These are phyloP conservation scores for Endotrypanum monterogeii DNA, from an alignment of 208 protist species.

Conservation along the genomic window DNA sequence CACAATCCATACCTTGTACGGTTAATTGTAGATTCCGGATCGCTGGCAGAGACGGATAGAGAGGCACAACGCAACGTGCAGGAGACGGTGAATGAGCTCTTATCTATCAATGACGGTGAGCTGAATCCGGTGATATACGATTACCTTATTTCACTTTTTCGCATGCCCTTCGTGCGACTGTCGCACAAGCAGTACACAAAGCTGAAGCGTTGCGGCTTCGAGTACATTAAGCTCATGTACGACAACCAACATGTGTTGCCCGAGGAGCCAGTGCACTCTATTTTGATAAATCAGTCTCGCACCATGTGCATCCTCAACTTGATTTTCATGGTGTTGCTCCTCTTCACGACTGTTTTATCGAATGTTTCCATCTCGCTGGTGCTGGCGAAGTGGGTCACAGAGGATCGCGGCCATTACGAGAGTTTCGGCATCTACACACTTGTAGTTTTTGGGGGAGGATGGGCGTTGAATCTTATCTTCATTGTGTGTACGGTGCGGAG, in stretches of 20 bases:
- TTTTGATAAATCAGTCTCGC: conserved; percentile 45
- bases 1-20: conserved; percentile 73
- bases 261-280: conserved; percentile 37
- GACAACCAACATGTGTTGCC: conserved; percentile 70
- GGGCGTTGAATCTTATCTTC: conserved; percentile 62
- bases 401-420: conserved; percentile 17
- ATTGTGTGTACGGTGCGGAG: conserved; percentile 65
- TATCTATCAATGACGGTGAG: conserved; percentile 33
- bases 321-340: conserved; percentile 47
- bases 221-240: conserved; percentile 76
- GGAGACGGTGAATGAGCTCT: conserved; percentile 56
- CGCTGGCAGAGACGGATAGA: conserved; percentile 55
- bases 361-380: conserved; percentile 43
- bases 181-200: conserved; percentile 51
- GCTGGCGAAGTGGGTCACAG: conserved; percentile 48
- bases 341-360: conserved; percentile 33
- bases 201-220: conserved; percentile 77
- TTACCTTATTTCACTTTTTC: conserved; percentile 67
- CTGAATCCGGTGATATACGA: conserved; percentile 65
- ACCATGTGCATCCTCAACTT: conserved; percentile 44
- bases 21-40: conserved; percentile 55
- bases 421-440: conserved; percentile 67
- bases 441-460: conserved; percentile 68
- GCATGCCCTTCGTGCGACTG: conserved; percentile 61
- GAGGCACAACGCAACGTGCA: conserved; percentile 59